Conservation (phyloP, 169 alveolate species). For the Eimeria sp. region DNA sequence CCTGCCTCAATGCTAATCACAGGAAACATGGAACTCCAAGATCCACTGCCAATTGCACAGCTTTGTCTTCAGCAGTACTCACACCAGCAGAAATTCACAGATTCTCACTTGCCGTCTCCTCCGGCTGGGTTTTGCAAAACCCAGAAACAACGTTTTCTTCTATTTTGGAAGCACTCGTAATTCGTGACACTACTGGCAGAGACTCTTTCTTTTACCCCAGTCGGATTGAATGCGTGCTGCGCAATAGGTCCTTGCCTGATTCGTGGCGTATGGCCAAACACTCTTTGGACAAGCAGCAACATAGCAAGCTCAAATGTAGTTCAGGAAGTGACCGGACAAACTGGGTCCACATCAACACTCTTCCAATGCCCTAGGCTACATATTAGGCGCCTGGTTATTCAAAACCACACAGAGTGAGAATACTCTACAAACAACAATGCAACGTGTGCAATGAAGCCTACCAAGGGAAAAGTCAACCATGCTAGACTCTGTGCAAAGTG, state of each 20-base stretch:
- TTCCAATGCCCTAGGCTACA: not conserved
- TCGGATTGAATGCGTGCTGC: not conserved
- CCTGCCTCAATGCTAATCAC: not conserved
- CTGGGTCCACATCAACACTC: not conserved
- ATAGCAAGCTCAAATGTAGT: not conserved
- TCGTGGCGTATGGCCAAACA: not conserved
- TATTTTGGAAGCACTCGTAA: not conserved
- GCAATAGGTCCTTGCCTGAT: not conserved
- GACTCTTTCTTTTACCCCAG: not conserved
- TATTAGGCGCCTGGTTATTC: not conserved
- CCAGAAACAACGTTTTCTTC: not conserved
- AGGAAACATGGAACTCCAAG: not conserved
- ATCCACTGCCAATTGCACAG: not conserved
- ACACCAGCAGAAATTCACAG: not conserved
- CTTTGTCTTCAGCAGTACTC: conserved; percentile 5
- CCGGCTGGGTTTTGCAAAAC: not conserved
- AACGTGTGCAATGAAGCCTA: not conserved
- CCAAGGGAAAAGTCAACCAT: not conserved
- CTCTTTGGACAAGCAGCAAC: not conserved
- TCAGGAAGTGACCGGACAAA: not conserved
- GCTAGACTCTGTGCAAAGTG: not conserved
- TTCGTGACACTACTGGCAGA: not conserved
- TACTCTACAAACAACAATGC: no score
- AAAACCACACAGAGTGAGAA: no score
- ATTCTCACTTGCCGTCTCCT: not conserved